Conservation (phyloP, 139 green algal species). For the Helicosporidium sp. region DNA sequence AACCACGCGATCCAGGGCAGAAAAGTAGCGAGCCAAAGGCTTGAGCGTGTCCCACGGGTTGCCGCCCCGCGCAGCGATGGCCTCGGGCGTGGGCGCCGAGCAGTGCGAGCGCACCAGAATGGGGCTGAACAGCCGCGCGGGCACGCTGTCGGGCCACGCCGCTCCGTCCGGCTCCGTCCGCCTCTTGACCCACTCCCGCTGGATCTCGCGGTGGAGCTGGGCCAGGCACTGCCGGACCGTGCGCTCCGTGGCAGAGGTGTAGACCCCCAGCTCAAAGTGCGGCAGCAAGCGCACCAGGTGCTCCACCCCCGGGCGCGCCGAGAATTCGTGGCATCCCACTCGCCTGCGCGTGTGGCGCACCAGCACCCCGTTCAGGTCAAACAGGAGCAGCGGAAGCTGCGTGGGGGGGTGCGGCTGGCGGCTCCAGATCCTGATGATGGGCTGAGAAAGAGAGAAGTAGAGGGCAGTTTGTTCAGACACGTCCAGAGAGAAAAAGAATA, state of each 20-base stretch:
- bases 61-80: constrained; percentile 10
- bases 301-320: constrained; percentile 12
- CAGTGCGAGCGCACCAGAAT: constrained; percentile 8
- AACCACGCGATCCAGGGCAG: constrained; percentile 6
- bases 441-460: too few species aligned
- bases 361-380: constrained; percentile 29
- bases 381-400: constrained; percentile 15
- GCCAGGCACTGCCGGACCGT: constrained; percentile 5
- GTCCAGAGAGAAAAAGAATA: too few species aligned
- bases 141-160: background rate
- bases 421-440: too few species aligned
- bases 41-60: constrained; percentile 30
- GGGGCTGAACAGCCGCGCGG: constrained; percentile 4
- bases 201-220: background rate
- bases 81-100: background rate
- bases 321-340: constrained; percentile 5
- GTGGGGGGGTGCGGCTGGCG: too few species aligned
- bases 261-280: constrained; percentile 20
- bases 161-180: background rate
- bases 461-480: too few species aligned
- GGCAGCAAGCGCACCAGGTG: constrained; percentile 14
- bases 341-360: constrained; percentile 14
- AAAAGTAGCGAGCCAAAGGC: constrained; percentile 18
- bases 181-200: background rate
- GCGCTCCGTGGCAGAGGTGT: constrained; percentile 10